Evolutionary conservation across 805 yeast species (phyloP).

Genomic region (Millerozyma miso): DNA sequence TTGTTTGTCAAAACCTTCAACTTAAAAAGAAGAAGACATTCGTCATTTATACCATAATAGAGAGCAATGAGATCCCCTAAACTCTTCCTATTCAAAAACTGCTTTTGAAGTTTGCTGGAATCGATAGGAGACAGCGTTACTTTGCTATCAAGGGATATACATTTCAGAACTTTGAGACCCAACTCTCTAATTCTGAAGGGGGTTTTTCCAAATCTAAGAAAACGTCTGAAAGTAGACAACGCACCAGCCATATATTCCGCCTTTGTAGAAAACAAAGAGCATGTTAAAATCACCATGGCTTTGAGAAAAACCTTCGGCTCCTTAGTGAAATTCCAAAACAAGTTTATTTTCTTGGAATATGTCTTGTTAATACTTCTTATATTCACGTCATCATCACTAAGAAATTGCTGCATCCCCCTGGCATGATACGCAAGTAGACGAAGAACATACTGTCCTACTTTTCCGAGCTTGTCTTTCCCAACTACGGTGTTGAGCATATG

Average conservation of each 20-base stretch:
- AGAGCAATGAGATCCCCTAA: slow-evolving; percentile 51
- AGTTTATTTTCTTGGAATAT: slow-evolving; percentile 31
- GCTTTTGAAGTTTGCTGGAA: background rate
- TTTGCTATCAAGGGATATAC: slow-evolving; percentile 2
- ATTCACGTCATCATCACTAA: slow-evolving; percentile 32
- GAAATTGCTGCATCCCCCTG: slow-evolving; percentile 28
- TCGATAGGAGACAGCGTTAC: background rate
- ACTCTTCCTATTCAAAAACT: slow-evolving; percentile 33
- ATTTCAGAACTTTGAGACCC: slow-evolving; percentile 22
- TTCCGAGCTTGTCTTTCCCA: slow-evolving; percentile 72
- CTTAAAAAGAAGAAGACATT: slow-evolving; percentile 53
- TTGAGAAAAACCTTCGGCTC: slow-evolving; percentile 36
- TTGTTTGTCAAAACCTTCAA: slow-evolving; percentile 42
- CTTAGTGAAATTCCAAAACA: slow-evolving; percentile 29
- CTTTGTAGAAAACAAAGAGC: slow-evolving; percentile 37
- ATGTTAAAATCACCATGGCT: slow-evolving; percentile 29
- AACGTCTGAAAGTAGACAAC: slow-evolving; percentile 58
- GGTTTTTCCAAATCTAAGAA: slow-evolving; percentile 65
- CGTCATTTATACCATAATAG: slow-evolving; percentile 66
- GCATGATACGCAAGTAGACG: slow-evolving; percentile 50
- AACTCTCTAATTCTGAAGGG: slow-evolving; percentile 52
- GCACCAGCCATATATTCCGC: slow-evolving; percentile 43
- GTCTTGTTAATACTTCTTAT: slow-evolving; percentile 24
- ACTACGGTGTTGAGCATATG: slow-evolving; percentile 50
- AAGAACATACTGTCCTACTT: slow-evolving; percentile 55